These are phyloP conservation scores for Zasmidium cellare DNA, from an alignment of 2,329 filamentous ascomycete species.

Conservation along the genomic window DNA sequence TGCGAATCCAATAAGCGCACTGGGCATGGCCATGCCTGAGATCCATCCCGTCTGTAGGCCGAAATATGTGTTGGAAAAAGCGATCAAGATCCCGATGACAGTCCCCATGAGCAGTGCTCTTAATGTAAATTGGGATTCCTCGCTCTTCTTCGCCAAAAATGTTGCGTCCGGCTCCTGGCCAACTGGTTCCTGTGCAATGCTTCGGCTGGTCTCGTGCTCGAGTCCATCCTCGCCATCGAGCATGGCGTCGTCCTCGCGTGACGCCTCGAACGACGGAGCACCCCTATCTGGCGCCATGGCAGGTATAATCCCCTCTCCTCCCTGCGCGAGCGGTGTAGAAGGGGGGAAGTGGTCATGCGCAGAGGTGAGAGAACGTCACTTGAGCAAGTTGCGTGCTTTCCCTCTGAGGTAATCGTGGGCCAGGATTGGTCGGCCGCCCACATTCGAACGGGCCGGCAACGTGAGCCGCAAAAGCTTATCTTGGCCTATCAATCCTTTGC, in stretches of 20 bases:
- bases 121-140: slow-evolving; percentile 68
- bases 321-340: not conserved
- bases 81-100: slow-evolving; percentile 83
- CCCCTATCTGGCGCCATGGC: slow-evolving; percentile 39
- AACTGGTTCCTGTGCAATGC: slow-evolving; percentile 26
- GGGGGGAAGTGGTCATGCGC: not conserved
- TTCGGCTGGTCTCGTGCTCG: slow-evolving; percentile 21
- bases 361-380: not conserved
- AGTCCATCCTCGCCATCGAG: slow-evolving; percentile 14
- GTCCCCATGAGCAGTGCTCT: slow-evolving; percentile 79
- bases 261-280: slow-evolving; percentile 1
- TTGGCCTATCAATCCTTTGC: slow-evolving; percentile 8
- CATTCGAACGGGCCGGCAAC: not conserved
- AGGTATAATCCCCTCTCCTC: not conserved
- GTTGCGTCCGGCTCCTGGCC: slow-evolving; percentile 30
- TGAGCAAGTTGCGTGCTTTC: not conserved
- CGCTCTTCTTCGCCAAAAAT: slow-evolving; percentile 29
- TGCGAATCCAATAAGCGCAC: slow-evolving; percentile 89
- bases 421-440: not conserved
- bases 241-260: slow-evolving; percentile 6
- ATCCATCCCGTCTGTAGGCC: slow-evolving; percentile 89
- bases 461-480: slow-evolving; percentile 12
- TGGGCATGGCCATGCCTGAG: slow-evolving; percentile 93
- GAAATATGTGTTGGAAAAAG: slow-evolving; percentile 98
- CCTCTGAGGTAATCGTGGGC: not conserved